Conservation (phyloP, 805 yeast genomes). For the Starmera amethionina region DNA sequence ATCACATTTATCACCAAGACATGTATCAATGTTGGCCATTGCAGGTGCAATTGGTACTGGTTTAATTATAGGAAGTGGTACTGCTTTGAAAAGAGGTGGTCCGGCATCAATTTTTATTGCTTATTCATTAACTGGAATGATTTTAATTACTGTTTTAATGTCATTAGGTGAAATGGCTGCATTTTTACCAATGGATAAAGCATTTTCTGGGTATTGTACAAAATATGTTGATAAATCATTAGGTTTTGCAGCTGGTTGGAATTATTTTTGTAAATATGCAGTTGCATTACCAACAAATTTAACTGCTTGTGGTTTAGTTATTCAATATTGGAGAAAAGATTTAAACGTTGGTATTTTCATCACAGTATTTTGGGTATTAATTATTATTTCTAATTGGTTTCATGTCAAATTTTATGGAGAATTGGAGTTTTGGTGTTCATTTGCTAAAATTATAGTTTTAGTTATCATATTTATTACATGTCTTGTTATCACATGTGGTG, state of each 20-base stretch:
- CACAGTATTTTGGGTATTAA: conserved; percentile 35
- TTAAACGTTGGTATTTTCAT: conserved; percentile 44
- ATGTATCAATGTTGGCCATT: conserved; percentile 51
- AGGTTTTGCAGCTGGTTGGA: conserved; percentile 48
- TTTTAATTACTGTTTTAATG: conserved; percentile 36
- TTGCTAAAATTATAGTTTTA: conserved; percentile 14
- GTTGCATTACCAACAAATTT: conserved; percentile 44
- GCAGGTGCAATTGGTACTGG: conserved; percentile 59
- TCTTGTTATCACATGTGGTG: conserved; percentile 32
- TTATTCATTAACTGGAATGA: conserved; percentile 39
- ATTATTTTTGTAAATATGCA: conserved; percentile 38
- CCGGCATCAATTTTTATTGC: conserved; percentile 40
- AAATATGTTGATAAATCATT: conserved; percentile 40
- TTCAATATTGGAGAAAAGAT: conserved; percentile 38
- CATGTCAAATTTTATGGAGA: conserved; percentile 39
- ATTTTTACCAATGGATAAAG: conserved; percentile 28
- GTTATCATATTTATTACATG: conserved; percentile 34
- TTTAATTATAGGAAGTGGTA: conserved; percentile 45
- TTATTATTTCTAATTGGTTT: conserved; percentile 30
- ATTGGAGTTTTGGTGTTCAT: conserved; percentile 22
- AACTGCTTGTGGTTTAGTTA: conserved; percentile 44
- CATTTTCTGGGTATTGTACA: conserved; percentile 36
- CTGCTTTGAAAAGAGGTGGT: conserved; percentile 38
- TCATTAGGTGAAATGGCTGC: conserved; percentile 49
- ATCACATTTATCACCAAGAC: background rate